Base-by-base conservation (phyloP, 192 early-diverging fungal genomes). In the Dissophora ornata region DNA sequence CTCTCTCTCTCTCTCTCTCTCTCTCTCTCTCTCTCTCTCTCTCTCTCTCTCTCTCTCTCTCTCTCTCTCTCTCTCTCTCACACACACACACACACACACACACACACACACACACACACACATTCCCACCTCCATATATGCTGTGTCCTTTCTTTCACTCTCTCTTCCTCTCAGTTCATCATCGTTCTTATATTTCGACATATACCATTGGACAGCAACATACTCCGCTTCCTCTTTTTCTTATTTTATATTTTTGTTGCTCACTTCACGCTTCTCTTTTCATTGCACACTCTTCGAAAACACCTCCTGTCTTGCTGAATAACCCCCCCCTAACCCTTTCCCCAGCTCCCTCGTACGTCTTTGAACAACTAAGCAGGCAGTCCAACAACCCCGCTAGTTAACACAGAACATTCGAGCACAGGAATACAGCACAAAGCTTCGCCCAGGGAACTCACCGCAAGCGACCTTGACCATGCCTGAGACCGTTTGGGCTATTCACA, bases 401-500 rank as follows among this genome's bases (percentile, higher is more conserved):
- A 38, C 44, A 10, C 9, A 6, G 21, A 13, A 44, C 56, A 38
- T 13, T 9, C 36, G 36, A 6, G 13, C 7, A 38, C 36, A 38
- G 36, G 36, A 13, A 38, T 38, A n/a, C n/a, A n/a, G n/a, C n/a
- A n/a, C n/a, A n/a, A n/a, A n/a, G n/a, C n/a, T n/a, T n/a, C n/a
- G n/a, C n/a, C n/a, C n/a, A n/a, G n/a, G n/a, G n/a, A n/a, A n/a
- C n/a, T n/a, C n/a, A n/a, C n/a, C n/a, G n/a, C n/a, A n/a, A n/a
- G n/a, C n/a, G n/a, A n/a, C 32, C 21, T 42, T 22, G 25, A 79
- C 32, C 18, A 70, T 77, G 73, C 45, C 63, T 21, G 83, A 85
- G 53, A 81, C 75, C 9, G 86, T 87, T 2, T 85, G 80, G 68
- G 85, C 83, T 36, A 64, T 87, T 61, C 84, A 89, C 63, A 82